Evolutionary conservation across 1,139 yeast genomes (phyloP).

Genomic region (Lodderomyces elongisporus): DNA sequence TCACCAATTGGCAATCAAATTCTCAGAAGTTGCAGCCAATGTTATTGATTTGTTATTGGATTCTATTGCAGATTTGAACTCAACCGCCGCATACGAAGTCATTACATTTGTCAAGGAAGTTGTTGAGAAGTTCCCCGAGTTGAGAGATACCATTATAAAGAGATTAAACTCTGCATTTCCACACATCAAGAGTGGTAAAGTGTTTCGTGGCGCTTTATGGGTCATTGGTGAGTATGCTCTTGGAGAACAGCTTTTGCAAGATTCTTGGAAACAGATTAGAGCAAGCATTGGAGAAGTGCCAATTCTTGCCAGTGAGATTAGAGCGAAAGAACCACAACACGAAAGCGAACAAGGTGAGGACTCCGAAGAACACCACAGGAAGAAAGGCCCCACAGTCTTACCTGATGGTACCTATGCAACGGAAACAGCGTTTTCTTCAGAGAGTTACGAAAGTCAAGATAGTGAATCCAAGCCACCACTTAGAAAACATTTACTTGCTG

Average conservation of each 20-base stretch:
- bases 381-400: slow-evolving; percentile 71
- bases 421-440: slow-evolving; percentile 74
- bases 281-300: slow-evolving; percentile 88
- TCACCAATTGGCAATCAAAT: slow-evolving; percentile 82
- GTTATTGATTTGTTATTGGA: slow-evolving; percentile 88
- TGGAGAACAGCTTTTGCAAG: slow-evolving; percentile 69
- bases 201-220: slow-evolving; percentile 93
- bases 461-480: slow-evolving; percentile 58
- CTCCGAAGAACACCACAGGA: slow-evolving; percentile 18
- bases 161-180: slow-evolving; percentile 63
- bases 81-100: slow-evolving; percentile 85
- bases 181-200: slow-evolving; percentile 78
- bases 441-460: slow-evolving; percentile 27
- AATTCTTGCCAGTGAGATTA: slow-evolving; percentile 69
- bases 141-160: slow-evolving; percentile 61
- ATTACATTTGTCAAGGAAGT: slow-evolving; percentile 88
- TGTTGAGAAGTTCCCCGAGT: slow-evolving; percentile 83
- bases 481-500: slow-evolving; percentile 75
- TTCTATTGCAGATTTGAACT: slow-evolving; percentile 77
- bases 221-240: slow-evolving; percentile 86
- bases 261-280: slow-evolving; percentile 85
- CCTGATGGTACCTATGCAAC: slow-evolving; percentile 99
- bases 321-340: slow-evolving; percentile 41
- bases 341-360: slow-evolving; percentile 16
- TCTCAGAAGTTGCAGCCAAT: slow-evolving; percentile 85